These are phyloP conservation scores for Rhizophagus clarus DNA, from an alignment of 192 early-diverging fungal genomes.

Conservation along the genomic window DNA sequence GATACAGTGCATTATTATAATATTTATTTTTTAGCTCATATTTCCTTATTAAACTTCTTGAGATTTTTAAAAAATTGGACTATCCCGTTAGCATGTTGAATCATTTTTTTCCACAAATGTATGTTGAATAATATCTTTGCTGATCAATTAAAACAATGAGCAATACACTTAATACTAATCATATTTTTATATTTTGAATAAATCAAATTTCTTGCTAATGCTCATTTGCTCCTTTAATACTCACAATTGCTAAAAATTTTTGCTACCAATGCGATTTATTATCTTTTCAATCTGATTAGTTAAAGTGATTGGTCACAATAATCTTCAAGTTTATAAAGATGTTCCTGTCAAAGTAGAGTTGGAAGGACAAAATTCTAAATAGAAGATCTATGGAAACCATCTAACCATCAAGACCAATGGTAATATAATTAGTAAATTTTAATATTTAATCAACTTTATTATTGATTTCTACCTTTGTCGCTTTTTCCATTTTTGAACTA, in stretches of 20 bases:
- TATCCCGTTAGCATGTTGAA: neutral
- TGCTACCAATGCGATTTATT: neutral
- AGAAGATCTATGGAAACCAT: neutral
- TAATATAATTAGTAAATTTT: neutral
- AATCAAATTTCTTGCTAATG: neutral
- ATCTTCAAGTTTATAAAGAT: neutral
- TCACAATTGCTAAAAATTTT: neutral
- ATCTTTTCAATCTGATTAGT: neutral
- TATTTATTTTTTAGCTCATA: too few species aligned
- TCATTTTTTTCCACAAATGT: too few species aligned
- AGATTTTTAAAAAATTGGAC: slow-evolving; percentile 2
- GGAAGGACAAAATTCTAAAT: slow-evolving; percentile 4
- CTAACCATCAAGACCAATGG: neutral
- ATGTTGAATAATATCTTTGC: slow-evolving; percentile 5
- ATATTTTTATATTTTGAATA: slow-evolving; percentile 4
- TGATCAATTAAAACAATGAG: neutral
- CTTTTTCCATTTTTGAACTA: neutral
- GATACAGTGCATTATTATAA: too few species aligned
- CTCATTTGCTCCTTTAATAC: neutral
- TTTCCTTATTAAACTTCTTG: too few species aligned
- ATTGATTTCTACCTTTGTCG: neutral
- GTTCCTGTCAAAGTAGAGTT: neutral
- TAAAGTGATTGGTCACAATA: neutral
- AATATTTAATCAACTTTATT: neutral
- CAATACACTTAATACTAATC: neutral